Evolutionary conservation across 257 asterid genomes (phyloP).

Genomic region (Solanum sejunctum): DNA sequence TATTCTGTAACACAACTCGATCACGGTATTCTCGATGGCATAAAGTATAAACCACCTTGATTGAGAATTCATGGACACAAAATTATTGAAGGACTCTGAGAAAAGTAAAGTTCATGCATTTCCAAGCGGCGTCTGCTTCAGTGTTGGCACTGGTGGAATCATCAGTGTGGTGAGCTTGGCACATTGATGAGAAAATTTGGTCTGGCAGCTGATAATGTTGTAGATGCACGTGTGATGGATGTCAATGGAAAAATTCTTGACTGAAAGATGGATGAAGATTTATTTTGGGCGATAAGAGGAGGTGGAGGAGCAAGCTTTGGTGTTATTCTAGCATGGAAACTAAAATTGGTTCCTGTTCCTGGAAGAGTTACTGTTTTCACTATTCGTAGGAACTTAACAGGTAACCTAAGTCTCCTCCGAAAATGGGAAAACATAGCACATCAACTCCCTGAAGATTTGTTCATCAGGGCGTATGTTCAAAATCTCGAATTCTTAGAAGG

Average conservation of each 20-base stretch:
- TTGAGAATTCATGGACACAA: too few relatives aligned
- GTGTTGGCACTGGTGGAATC: constrained; percentile 1
- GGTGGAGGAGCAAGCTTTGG: neutral
- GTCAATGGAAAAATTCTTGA: neutral
- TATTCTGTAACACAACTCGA: too few relatives aligned
- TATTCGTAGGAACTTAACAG: neutral
- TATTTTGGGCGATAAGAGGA: neutral
- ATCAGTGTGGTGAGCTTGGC: neutral
- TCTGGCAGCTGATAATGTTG: neutral
- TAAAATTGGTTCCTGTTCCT: neutral
- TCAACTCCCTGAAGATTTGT: neutral
- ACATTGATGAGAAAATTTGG: neutral
- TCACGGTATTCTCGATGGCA: too few relatives aligned
- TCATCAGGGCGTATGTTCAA: neutral
- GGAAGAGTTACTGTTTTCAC: neutral
- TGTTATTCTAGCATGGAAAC: neutral
- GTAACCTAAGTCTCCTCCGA: neutral
- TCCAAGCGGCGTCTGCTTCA: neutral
- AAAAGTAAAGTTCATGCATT: neutral
- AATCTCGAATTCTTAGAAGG: neutral
- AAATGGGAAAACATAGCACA: neutral
- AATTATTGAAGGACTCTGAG: too few relatives aligned
- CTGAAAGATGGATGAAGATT: neutral
- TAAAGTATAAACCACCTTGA: too few relatives aligned
- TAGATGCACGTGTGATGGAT: too few relatives aligned